phyloP scores from a whole-genome alignment of 345 rosid genomes.

The Turnera subulata region DNA sequence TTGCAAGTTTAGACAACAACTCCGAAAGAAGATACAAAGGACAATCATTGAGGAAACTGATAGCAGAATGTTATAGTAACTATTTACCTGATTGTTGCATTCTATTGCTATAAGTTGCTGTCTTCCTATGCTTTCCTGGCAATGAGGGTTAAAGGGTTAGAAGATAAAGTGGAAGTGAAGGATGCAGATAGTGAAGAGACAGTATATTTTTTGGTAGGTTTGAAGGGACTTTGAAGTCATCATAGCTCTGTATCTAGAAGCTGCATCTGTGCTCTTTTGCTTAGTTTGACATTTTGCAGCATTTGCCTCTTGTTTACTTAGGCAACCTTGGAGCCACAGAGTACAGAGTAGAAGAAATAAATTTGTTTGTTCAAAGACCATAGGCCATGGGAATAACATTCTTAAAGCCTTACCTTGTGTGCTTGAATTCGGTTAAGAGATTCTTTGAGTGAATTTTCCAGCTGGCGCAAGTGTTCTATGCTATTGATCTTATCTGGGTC shows the following conservation, averaged over 20 bases:
- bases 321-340: neutral
- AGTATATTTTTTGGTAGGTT: no score
- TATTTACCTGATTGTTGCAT: slow-evolving; percentile 44
- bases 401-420: slow-evolving; percentile 42
- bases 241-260: no score
- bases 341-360: neutral
- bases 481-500: slow-evolving; percentile 52
- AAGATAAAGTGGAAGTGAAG: neutral
- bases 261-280: no score
- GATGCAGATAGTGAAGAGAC: neutral
- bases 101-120: slow-evolving; percentile 55
- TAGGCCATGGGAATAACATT: slow-evolving; percentile 2
- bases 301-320: neutral
- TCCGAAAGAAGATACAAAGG: neutral
- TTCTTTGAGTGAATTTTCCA: slow-evolving; percentile 54
- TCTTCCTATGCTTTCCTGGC: slow-evolving; percentile 42
- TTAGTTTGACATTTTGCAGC: neutral
- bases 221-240: no score
- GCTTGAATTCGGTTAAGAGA: slow-evolving; percentile 48
- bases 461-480: slow-evolving; percentile 54
- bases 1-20: slow-evolving; percentile 10
- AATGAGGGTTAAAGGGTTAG: slow-evolving; percentile 4
- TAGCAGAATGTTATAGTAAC: slow-evolving; percentile 2
- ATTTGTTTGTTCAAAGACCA: neutral
- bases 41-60: slow-evolving; percentile 8